Percentiles rank a stretch among this genome's conserved stretches.
phyloP scores from a whole-genome alignment of 2,329 filamentous ascomycete genomes.

The Septoria linicola region DNA sequence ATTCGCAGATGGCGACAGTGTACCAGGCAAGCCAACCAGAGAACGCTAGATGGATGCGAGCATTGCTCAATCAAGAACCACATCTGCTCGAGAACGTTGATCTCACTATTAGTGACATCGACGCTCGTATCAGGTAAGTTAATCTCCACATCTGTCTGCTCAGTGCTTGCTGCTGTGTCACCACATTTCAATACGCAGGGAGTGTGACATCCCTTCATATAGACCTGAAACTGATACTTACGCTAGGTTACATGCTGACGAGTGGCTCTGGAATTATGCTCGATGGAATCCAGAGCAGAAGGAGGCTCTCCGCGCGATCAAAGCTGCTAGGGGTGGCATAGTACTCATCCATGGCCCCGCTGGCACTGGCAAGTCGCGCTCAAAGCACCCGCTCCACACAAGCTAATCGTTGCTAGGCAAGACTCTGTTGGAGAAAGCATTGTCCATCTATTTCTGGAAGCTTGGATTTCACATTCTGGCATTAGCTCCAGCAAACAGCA shows the following conservation, averaged over 20 bases:
- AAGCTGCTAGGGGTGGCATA: constrained; percentile 12
- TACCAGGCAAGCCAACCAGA: not conserved
- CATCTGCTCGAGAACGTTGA: constrained; percentile 12
- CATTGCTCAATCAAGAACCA: constrained; percentile 28
- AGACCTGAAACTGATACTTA: too few relatives aligned
- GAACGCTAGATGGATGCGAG: constrained; percentile 16
- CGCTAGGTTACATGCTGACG: not conserved
- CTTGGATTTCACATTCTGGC: constrained; percentile 20
- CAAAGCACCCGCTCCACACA: too few relatives aligned
- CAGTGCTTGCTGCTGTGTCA: too few relatives aligned
- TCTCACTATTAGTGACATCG: constrained; percentile 10
- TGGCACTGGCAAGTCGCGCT: constrained; percentile 24
- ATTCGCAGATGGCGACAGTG: constrained; percentile 19
- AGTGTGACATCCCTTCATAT: too few relatives aligned
- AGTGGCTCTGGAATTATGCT: constrained; percentile 14
- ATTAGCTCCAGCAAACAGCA: constrained; percentile 23
- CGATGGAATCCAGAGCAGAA: constrained; percentile 23
- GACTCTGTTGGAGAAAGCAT: constrained; percentile 22
- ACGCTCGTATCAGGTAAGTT: too few relatives aligned
- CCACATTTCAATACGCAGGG: too few relatives aligned
- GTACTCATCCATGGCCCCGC: constrained; percentile 17
- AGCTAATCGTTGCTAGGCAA: too few relatives aligned
- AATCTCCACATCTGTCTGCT: too few relatives aligned
- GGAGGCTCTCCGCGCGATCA: constrained; percentile 18
- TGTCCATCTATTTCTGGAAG: constrained; percentile 23